Conservation (phyloP, 2,329 filamentous ascomycete species). For the Botrytis cinerea region DNA sequence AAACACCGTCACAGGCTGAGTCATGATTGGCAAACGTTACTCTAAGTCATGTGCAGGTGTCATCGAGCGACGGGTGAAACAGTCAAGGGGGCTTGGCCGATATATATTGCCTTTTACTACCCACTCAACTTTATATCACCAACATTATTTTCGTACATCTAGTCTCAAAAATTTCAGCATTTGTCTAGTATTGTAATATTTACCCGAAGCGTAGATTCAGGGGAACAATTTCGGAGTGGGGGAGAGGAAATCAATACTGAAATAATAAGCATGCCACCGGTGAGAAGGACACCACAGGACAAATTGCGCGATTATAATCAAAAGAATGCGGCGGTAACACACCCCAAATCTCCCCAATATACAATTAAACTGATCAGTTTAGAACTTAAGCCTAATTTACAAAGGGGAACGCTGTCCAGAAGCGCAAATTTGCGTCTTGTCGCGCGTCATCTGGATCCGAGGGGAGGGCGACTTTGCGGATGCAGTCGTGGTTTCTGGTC, state of each 20-base stretch:
- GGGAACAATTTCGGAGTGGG: neutral
- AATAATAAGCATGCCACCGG: neutral
- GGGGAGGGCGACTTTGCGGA: neutral
- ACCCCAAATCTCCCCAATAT: neutral
- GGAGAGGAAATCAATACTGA: neutral
- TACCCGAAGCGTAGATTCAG: neutral
- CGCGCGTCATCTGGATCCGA: neutral
- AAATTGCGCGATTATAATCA: neutral
- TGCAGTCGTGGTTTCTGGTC: neutral
- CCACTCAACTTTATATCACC: neutral
- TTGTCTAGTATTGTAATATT: neutral
- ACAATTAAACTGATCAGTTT: neutral
- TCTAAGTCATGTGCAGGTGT: neutral
- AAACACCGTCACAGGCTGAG: neutral
- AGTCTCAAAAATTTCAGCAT: neutral
- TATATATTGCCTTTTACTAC: neutral
- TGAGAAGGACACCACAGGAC: neutral
- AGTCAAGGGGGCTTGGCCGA: no score
- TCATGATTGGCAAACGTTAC: neutral
- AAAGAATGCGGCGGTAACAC: neutral
- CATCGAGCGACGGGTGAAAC: neutral
- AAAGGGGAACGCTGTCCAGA: neutral
- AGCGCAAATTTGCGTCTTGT: neutral
- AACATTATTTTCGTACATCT: neutral
- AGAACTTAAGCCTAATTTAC: neutral